Conservation (phyloP, 2,329 filamentous ascomycete species). For the Fusarium torulosum region DNA sequence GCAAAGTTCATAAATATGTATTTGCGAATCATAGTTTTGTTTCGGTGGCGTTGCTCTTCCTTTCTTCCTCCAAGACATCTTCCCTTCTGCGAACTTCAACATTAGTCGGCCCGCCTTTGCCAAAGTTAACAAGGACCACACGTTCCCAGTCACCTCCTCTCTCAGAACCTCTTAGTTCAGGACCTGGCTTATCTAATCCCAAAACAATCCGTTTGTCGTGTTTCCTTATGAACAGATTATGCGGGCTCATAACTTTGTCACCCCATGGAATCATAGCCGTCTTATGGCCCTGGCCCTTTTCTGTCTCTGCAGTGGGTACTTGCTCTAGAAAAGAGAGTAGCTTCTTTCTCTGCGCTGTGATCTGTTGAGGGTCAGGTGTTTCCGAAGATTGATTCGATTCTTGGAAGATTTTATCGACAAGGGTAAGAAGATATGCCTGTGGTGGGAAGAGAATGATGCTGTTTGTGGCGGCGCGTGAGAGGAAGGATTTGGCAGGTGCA, state of each 20-base stretch:
- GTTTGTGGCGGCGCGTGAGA: constrained; percentile 70
- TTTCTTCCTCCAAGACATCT: constrained; percentile 64
- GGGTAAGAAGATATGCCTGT: constrained; percentile 79
- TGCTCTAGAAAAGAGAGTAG: constrained; percentile 67
- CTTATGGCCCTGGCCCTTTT: constrained; percentile 54
- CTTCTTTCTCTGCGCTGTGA: constrained; percentile 61
- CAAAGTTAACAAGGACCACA: constrained; percentile 69
- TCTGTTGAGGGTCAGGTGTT: constrained; percentile 52
- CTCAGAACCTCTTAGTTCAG: constrained; percentile 62
- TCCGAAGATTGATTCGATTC: constrained; percentile 49
- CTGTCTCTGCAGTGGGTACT: constrained; percentile 58
- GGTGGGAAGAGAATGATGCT: constrained; percentile 91
- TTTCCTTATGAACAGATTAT: constrained; percentile 59
- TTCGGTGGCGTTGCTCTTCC: constrained; percentile 45
- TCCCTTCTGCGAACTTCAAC: constrained; percentile 65
- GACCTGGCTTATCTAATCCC: constrained; percentile 68
- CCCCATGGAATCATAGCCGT: constrained; percentile 66
- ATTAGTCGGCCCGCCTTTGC: constrained; percentile 63
- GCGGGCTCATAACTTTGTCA: constrained; percentile 72
- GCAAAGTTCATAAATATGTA: too few species aligned
- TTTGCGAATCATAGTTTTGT: constrained; percentile 46
- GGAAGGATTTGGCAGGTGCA: constrained; percentile 76
- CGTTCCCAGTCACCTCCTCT: constrained; percentile 69
- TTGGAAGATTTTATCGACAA: constrained; percentile 67
- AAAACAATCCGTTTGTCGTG: constrained; percentile 64